These are phyloP conservation scores for Inosperma sp. DNA, from an alignment of 768 basidiomycete species.

Conservation along the genomic window DNA sequence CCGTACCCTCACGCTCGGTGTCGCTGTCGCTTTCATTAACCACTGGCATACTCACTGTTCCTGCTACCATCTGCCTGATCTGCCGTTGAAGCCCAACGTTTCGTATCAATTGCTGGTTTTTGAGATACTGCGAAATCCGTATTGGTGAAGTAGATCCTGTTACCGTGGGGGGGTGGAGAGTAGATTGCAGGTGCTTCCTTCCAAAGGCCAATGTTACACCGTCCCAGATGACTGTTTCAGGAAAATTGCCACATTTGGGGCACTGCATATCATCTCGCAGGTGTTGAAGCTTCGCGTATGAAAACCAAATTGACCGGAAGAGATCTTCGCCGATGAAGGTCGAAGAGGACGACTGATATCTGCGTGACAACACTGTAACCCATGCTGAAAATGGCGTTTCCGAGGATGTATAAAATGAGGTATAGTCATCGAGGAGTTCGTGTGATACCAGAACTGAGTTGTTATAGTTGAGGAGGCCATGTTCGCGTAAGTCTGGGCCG, in stretches of 20 bases:
- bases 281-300: constrained; percentile 19
- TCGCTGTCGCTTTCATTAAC: not conserved
- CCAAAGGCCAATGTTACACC: constrained; percentile 26
- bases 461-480: constrained; percentile 28
- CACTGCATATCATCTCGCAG: constrained; percentile 22
- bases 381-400: constrained; percentile 25
- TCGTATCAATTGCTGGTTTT: not conserved
- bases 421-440: constrained; percentile 27
- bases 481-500: constrained; percentile 22
- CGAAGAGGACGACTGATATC: constrained; percentile 12
- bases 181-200: constrained; percentile 19
- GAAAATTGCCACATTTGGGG: constrained; percentile 20
- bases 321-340: not conserved
- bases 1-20: not conserved
- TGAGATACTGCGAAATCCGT: not conserved
- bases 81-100: not conserved
- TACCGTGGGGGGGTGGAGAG: constrained; percentile 23
- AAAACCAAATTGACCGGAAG: constrained; percentile 24
- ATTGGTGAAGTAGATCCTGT: not conserved
- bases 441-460: constrained; percentile 23
- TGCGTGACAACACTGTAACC: constrained; percentile 12
- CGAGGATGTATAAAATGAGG: constrained; percentile 21
- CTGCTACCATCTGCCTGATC: not conserved
- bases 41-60: not conserved
- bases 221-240: constrained; percentile 28